A percentile compares a stretch with the other conserved stretches of the same genome.
These are phyloP conservation scores for Aspergillus texensis DNA, from an alignment of 2,329 filamentous ascomycete genomes.

Conservation along the genomic window DNA sequence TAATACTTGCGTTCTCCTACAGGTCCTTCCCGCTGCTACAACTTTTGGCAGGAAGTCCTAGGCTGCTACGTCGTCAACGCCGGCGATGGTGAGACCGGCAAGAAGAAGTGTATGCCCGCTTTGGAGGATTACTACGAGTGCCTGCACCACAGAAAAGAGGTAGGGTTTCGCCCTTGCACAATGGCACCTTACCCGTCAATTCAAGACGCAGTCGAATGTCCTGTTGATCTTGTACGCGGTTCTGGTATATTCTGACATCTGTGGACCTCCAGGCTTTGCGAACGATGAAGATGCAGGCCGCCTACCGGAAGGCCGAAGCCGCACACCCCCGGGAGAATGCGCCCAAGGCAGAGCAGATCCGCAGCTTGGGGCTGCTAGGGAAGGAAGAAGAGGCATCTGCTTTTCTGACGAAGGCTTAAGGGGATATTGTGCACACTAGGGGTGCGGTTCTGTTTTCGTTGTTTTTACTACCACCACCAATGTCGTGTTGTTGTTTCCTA, in stretches of 20 bases:
- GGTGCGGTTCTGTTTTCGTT: conserved; percentile 26
- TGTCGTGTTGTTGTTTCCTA: conserved; percentile 29
- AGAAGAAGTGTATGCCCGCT: conserved; percentile 81
- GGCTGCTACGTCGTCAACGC: conserved; percentile 98
- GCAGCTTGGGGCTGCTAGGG: conserved; percentile 79
- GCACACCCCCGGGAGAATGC: conserved; percentile 76
- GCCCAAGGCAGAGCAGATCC: conserved; percentile 82
- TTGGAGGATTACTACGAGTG: conserved; percentile 99
- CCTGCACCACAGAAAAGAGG: conserved; percentile 98
- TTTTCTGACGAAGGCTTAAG: conserved; percentile 43
- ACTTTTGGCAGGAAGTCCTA: conserved; percentile 99
- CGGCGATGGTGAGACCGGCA: conserved; percentile 74
- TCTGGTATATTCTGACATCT: background rate
- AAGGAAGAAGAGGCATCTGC: conserved; percentile 79
- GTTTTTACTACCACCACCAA: conserved; percentile 27
- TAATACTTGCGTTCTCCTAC: conserved; percentile 26
- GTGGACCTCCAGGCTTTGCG: conserved; percentile 67
- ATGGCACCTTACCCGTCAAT: background rate
- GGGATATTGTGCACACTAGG: conserved; percentile 18
- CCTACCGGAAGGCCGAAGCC: conserved; percentile 79
- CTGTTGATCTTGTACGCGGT: background rate
- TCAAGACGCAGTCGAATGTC: background rate
- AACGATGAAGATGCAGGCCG: conserved; percentile 75
- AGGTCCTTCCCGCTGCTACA: conserved; percentile 85
- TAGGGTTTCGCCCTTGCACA: conserved; percentile 47